These are phyloP conservation scores for Venturia asperata DNA, from an alignment of 2,329 filamentous ascomycete species.

Conservation along the genomic window DNA sequence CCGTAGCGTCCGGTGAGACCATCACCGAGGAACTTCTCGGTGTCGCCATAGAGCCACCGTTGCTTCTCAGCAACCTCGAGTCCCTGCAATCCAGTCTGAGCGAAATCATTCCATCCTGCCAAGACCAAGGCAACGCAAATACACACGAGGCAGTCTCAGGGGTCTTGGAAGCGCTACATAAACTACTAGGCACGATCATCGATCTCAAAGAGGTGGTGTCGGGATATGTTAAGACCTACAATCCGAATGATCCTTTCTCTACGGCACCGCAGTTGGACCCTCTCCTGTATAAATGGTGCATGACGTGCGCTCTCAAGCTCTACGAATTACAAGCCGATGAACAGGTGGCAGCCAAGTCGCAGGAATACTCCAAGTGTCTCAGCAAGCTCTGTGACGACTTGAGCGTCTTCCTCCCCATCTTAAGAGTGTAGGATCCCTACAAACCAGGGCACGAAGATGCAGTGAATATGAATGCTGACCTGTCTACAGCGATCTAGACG, in stretches of 20 bases:
- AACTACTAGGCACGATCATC: not conserved
- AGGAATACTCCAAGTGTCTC: not conserved
- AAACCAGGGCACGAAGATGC: not conserved
- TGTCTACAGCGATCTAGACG: constrained; percentile 9
- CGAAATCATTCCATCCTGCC: not conserved
- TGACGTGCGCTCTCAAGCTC: not conserved
- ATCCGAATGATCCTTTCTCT: not conserved
- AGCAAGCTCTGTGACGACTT: not conserved
- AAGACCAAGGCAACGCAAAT: not conserved
- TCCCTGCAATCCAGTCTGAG: constrained; percentile 1
- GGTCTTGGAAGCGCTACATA: not conserved
- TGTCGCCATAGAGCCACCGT: not conserved
- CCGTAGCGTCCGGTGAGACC: not conserved
- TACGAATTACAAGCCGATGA: not conserved
- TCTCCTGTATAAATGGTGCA: constrained; percentile 1
- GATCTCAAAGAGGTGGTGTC: constrained; percentile 6
- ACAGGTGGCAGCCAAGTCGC: not conserved
- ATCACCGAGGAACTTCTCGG: constrained; percentile 11
- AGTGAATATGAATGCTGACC: not conserved
- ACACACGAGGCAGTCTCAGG: not conserved
- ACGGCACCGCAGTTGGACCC: not conserved
- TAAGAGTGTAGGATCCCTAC: not conserved
- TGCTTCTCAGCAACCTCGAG: constrained; percentile 5
- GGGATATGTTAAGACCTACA: not conserved
- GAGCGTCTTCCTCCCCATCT: constrained; percentile 2